Conservation (phyloP, 495 filamentous ascomycete species). For the Penicillium maclennaniae region DNA sequence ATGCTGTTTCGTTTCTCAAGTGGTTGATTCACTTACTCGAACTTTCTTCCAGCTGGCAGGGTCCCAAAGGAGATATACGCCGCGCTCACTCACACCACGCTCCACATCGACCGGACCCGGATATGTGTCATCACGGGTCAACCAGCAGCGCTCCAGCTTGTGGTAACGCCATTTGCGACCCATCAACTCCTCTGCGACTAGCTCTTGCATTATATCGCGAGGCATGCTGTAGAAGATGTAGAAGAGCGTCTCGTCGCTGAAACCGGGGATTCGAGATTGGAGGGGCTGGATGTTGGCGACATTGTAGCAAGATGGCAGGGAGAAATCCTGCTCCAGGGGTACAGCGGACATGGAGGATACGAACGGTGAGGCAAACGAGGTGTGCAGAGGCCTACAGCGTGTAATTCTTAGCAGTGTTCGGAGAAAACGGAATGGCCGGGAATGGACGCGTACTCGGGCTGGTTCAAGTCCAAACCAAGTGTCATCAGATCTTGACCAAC, state of each 20-base stretch:
- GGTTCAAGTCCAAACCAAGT: slow-evolving; percentile 75
- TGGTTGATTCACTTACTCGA: slow-evolving; percentile 48
- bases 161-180: slow-evolving; percentile 91
- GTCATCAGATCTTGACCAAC: slow-evolving; percentile 73
- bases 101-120: slow-evolving; percentile 59
- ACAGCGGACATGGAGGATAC: slow-evolving; percentile 61
- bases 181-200: slow-evolving; percentile 76
- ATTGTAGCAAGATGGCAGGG: slow-evolving; percentile 76
- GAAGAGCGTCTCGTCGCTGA: slow-evolving; percentile 88
- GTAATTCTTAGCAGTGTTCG: slow-evolving; percentile 17
- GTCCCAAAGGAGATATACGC: slow-evolving; percentile 88
- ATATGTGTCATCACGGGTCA: slow-evolving; percentile 78
- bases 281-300: slow-evolving; percentile 83
- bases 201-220: slow-evolving; percentile 75
- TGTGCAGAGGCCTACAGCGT: slow-evolving; percentile 51
- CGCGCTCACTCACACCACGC: slow-evolving; percentile 68
- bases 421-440: slow-evolving; percentile 6
- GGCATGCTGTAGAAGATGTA: slow-evolving; percentile 94
- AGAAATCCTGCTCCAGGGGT: slow-evolving; percentile 73
- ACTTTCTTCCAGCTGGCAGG: slow-evolving; percentile 79
- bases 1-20: background rate
- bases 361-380: slow-evolving; percentile 67
- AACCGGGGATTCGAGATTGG: slow-evolving; percentile 71
- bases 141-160: slow-evolving; percentile 81
- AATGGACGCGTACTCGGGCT: slow-evolving; percentile 60